Percentiles rank a stretch among this genome's conserved stretches.
phyloP scores from a whole-genome alignment of 768 basidiomycete genomes.

The Antrodiella citrinella region DNA sequence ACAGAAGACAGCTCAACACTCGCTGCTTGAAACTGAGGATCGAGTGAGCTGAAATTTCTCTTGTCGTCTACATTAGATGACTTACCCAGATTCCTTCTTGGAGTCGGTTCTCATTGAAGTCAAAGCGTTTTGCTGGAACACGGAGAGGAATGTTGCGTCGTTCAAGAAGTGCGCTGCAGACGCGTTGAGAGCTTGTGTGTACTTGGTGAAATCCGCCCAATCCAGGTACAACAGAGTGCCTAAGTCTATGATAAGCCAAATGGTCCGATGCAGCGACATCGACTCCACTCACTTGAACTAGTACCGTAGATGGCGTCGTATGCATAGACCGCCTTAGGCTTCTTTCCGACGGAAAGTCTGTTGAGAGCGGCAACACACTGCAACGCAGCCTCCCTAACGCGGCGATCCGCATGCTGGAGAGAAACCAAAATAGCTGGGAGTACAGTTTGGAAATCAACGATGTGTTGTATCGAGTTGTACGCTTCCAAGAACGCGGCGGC shows the following conservation, averaged over 20 bases:
- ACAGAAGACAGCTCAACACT: constrained; percentile 68
- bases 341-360: constrained; percentile 30
- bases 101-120: constrained; percentile 39
- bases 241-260: constrained; percentile 17
- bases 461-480: constrained; percentile 41
- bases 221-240: constrained; percentile 59
- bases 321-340: constrained; percentile 53
- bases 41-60: background rate
- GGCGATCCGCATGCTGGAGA: constrained; percentile 36
- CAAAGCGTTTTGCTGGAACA: constrained; percentile 55
- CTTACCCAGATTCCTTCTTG: constrained; percentile 48
- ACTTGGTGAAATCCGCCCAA: constrained; percentile 51
- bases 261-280: background rate
- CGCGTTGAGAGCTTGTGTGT: constrained; percentile 42
- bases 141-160: constrained; percentile 48
- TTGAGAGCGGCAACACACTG: constrained; percentile 46
- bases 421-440: constrained; percentile 62
- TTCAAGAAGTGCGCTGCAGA: constrained; percentile 49
- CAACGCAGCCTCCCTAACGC: constrained; percentile 42
- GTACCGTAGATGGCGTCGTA: constrained; percentile 68
- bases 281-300: constrained; percentile 37
- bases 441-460: constrained; percentile 75
- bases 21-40: constrained; percentile 68
- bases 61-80: constrained; percentile 1
- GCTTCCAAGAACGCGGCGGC: constrained; percentile 76